phyloP scores from a whole-genome alignment of 768 basidiomycete genomes.

The Panellus pusillus region DNA sequence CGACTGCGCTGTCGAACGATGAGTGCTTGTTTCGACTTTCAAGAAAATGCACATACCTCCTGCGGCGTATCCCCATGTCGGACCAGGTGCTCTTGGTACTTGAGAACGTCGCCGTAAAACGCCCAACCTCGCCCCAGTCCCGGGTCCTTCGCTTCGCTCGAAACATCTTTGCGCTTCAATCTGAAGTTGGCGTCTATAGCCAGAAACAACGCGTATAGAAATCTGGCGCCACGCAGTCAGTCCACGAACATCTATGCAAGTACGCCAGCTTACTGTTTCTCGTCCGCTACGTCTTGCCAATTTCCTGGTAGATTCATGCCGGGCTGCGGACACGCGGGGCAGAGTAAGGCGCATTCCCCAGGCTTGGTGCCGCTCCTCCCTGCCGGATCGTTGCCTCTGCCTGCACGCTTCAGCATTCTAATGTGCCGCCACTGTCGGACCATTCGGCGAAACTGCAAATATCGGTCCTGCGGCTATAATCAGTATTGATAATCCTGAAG shows the following conservation, averaged over 20 bases:
- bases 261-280: background rate
- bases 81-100: conserved; percentile 23
- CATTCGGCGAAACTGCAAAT: conserved; percentile 12
- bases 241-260: background rate
- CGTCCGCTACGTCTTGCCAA: conserved; percentile 19
- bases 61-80: background rate
- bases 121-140: conserved; percentile 28
- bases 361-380: background rate
- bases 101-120: conserved; percentile 28
- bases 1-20: no score
- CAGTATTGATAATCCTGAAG: no score
- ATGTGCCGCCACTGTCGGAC: conserved; percentile 16
- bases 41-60: no score
- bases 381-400: conserved; percentile 15
- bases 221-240: conserved; percentile 16
- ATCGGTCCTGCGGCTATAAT: conserved; percentile 4
- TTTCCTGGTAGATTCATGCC: conserved; percentile 25
- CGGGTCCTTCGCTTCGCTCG: conserved; percentile 27
- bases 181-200: background rate
- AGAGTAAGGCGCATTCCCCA: conserved; percentile 15
- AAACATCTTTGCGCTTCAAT: conserved; percentile 29
- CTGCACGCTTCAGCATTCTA: conserved; percentile 15
- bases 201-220: conserved; percentile 28
- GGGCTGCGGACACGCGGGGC: conserved; percentile 29
- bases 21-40: no score